Evolutionary conservation across 768 basidiomycete species (phyloP).

Genomic region (Crucibulum laeve): DNA sequence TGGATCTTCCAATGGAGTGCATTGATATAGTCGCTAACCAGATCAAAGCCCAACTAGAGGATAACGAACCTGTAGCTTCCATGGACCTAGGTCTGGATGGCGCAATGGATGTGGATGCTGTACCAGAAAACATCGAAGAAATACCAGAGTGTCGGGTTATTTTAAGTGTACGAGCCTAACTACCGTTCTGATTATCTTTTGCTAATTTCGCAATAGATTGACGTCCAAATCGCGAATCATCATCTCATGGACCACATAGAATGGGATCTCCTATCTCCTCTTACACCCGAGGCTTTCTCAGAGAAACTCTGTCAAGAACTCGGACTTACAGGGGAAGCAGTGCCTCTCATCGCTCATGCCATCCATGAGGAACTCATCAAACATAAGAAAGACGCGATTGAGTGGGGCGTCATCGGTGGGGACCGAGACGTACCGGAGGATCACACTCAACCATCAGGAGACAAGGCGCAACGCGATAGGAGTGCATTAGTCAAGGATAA

Average conservation of each 20-base stretch:
- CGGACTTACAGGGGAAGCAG: constrained; percentile 82
- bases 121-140: constrained; percentile 44
- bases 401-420: constrained; percentile 85
- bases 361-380: constrained; percentile 93
- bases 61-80: constrained; percentile 76
- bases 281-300: constrained; percentile 87
- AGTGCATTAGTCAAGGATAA: constrained; percentile 70
- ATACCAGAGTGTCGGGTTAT: constrained; percentile 79
- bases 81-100: constrained; percentile 70
- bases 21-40: constrained; percentile 78
- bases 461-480: constrained; percentile 37
- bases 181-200: background rate
- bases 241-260: constrained; percentile 95
- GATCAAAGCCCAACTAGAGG: constrained; percentile 89
- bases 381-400: constrained; percentile 92
- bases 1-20: constrained; percentile 71
- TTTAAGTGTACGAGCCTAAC: constrained; percentile 54
- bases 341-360: constrained; percentile 88
- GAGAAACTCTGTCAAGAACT: constrained; percentile 77
- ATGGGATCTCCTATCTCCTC: constrained; percentile 93
- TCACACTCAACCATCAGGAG: constrained; percentile 14
- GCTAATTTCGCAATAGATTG: constrained; percentile 57
- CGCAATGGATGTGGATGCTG: constrained; percentile 40
- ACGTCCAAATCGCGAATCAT: constrained; percentile 91
- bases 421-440: constrained; percentile 29